Conservation (phyloP, 805 yeast species). For the Wickerhamiella slavikovae region DNA sequence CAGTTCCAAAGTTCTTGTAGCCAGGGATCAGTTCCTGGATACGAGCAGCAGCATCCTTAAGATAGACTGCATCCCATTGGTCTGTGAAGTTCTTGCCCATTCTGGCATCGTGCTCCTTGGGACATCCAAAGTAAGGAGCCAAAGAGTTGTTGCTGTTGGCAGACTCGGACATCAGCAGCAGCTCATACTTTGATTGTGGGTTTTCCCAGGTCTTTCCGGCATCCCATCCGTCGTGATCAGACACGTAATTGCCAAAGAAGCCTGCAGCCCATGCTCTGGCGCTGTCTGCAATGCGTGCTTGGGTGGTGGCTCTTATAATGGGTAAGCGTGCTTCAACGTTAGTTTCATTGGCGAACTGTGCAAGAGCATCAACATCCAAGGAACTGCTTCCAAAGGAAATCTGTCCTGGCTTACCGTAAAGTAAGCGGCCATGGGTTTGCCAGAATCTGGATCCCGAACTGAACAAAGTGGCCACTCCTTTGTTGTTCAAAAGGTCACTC, state of each 20-base stretch:
- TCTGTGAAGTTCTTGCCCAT: conserved; percentile 13
- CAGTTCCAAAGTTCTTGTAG: conserved; percentile 24
- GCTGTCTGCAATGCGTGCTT: conserved; percentile 21
- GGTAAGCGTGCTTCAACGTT: conserved; percentile 18
- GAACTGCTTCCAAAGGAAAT: conserved; percentile 32
- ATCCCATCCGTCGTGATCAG: conserved; percentile 14
- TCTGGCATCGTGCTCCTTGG: conserved; percentile 14
- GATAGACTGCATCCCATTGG: conserved; percentile 24
- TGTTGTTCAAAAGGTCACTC: conserved; percentile 17
- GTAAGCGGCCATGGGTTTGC: conserved; percentile 21
- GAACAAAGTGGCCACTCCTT: conserved; percentile 22
- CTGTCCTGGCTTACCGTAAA: no score
- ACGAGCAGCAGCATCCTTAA: conserved; percentile 34
- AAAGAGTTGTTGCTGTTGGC: conserved; percentile 19
- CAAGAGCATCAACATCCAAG: conserved; percentile 14
- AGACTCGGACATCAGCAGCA: conserved; percentile 17
- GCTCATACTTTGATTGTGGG: conserved; percentile 15
- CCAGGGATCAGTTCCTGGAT: conserved; percentile 35
- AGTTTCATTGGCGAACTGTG: conserved; percentile 10
- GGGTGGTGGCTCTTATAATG: conserved; percentile 21
- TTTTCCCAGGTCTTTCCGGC: no score
- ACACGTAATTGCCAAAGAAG: conserved; percentile 20
- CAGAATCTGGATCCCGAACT: conserved; percentile 21
- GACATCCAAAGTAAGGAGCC: conserved; percentile 21
- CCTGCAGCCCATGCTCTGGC: conserved; percentile 26